Percentiles rank a stretch among this genome's conserved stretches.
These are phyloP conservation scores for Talaromyces proteolyticus DNA, from an alignment of 495 filamentous ascomycete genomes.

Conservation along the genomic window DNA sequence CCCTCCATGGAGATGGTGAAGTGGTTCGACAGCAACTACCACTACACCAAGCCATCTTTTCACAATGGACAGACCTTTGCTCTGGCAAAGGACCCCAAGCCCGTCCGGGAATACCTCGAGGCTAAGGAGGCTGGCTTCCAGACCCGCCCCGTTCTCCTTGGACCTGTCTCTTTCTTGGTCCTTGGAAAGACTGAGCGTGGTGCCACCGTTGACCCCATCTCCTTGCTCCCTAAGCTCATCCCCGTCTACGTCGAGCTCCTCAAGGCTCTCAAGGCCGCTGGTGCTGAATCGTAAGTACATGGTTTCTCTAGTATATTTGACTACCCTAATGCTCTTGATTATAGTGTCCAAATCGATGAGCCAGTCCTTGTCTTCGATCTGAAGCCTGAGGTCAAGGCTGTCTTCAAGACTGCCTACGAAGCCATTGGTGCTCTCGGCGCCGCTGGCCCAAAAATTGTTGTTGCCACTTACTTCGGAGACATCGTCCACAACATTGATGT, in stretches of 20 bases:
- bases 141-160: conserved; percentile 91
- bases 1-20: conserved; percentile 94
- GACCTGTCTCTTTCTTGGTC: conserved; percentile 92
- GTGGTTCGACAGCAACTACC: conserved; percentile 99
- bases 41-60: conserved; percentile 98
- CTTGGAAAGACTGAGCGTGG: conserved; percentile 96
- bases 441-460: conserved; percentile 71
- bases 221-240: conserved; percentile 82
- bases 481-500: conserved; percentile 97
- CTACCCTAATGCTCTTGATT: neutral
- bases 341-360: conserved; percentile 89
- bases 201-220: conserved; percentile 85
- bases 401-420: conserved; percentile 97
- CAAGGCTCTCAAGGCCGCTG: conserved; percentile 84
- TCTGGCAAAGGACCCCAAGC: conserved; percentile 81
- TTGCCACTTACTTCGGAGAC: conserved; percentile 98
- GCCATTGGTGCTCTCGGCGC: conserved; percentile 69
- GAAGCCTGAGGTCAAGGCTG: conserved; percentile 77
- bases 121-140: conserved; percentile 91
- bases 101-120: conserved; percentile 88
- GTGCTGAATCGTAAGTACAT: conserved; percentile 55
- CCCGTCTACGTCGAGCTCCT: conserved; percentile 91
- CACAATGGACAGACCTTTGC: conserved; percentile 95
- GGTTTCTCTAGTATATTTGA: conserved; percentile 23
- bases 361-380: conserved; percentile 93